A percentile compares a stretch with the other conserved stretches of the same genome.
Evolutionary conservation across 306 rosid species (phyloP).

Genomic region (Clitoria ternatea): DNA sequence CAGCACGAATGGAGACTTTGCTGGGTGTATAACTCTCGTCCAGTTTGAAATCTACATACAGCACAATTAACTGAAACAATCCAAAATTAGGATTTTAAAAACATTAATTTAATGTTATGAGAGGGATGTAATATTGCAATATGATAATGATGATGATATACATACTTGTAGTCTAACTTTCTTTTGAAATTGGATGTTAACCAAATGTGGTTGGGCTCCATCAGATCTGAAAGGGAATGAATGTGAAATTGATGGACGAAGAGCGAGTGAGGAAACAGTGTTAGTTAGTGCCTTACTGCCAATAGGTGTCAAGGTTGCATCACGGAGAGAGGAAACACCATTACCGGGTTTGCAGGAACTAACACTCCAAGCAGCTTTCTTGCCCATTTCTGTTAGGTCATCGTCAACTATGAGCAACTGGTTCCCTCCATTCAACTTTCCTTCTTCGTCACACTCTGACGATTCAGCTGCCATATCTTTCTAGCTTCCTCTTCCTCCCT

Average conservation of each 20-base stretch:
- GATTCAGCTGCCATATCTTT: conserved; percentile 72
- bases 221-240: conserved; percentile 76
- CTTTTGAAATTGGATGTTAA: conserved; percentile 88
- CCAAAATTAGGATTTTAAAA: neutral
- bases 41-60: conserved; percentile 87
- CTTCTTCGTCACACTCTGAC: conserved; percentile 88
- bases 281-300: conserved; percentile 61
- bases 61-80: conserved; percentile 59
- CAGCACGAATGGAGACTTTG: conserved; percentile 76
- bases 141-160: no score
- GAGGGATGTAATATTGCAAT: no score
- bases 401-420: conserved; percentile 45
- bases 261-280: neutral
- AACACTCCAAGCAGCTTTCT: conserved; percentile 95
- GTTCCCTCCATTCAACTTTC: conserved; percentile 60
- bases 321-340: conserved; percentile 80
- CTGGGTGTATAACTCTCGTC: conserved; percentile 96
- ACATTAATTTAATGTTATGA: neutral
- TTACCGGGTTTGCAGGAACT: conserved; percentile 96
- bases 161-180: conserved; percentile 82
- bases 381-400: conserved; percentile 84
- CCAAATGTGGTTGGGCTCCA: conserved; percentile 91
- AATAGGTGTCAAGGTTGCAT: conserved; percentile 74
- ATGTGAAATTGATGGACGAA: neutral
- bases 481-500: neutral